Evolutionary conservation across 371 early-diverging fungal genomes (phyloP).

Genomic region (Polyrhizophydium stewartii): DNA sequence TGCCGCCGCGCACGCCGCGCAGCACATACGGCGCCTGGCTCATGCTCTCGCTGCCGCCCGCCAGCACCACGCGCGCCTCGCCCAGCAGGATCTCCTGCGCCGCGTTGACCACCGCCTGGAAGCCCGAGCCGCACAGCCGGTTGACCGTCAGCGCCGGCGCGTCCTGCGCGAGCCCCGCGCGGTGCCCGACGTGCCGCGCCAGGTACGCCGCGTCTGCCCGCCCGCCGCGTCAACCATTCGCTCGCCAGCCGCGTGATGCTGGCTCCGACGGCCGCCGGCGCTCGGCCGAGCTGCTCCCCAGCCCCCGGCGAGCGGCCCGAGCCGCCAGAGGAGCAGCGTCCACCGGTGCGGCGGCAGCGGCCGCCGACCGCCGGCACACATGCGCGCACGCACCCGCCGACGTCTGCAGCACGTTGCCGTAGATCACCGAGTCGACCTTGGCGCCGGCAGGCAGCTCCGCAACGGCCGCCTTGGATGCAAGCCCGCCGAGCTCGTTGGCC

Average conservation of each 20-base stretch:
- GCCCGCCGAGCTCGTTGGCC: conserved; percentile 88
- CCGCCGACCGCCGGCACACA: neutral
- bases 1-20: conserved; percentile 76
- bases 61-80: conserved; percentile 80
- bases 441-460: conserved; percentile 64
- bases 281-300: no score
- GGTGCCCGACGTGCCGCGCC: conserved; percentile 90
- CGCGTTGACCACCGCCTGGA: conserved; percentile 89
- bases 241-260: no score
- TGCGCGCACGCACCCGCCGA: conserved; percentile 31
- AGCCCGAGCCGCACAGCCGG: conserved; percentile 94
- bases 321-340: no score
- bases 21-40: conserved; percentile 83
- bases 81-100: conserved; percentile 84
- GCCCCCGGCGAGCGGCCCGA: no score
- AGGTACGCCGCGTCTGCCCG: conserved; percentile 79
- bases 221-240: no score
- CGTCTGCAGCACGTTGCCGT: conserved; percentile 95
- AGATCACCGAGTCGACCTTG: conserved; percentile 84
- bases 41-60: conserved; percentile 95
- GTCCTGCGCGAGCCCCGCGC: conserved; percentile 74
- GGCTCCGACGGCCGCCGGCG: neutral
- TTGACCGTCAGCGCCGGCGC: conserved; percentile 89
- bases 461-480: conserved; percentile 87
- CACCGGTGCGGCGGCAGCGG: no score